phyloP scores from a whole-genome alignment of 768 basidiomycete species.

The Termitomyces eurrhizus region DNA sequence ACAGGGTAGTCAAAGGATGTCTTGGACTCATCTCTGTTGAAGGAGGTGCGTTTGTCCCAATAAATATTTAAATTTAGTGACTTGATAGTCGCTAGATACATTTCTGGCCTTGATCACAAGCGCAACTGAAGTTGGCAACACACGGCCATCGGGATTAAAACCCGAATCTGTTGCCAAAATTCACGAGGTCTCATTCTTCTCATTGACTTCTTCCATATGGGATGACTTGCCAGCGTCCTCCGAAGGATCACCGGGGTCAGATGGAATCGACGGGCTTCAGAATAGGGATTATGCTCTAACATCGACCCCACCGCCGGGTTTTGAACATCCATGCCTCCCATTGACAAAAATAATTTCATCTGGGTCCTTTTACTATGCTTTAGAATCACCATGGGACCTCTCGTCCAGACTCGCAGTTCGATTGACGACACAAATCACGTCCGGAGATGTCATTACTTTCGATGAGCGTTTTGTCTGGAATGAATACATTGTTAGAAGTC shows the following conservation, averaged over 20 bases:
- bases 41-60: constrained; percentile 43
- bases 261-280: constrained; percentile 44
- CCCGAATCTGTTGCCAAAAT: constrained; percentile 78
- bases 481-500: constrained; percentile 79
- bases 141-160: constrained; percentile 51
- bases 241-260: constrained; percentile 45
- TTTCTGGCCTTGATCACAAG: constrained; percentile 83
- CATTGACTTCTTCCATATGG: constrained; percentile 79
- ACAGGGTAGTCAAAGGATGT: constrained; percentile 74
- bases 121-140: constrained; percentile 72
- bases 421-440: constrained; percentile 44
- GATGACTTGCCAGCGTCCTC: constrained; percentile 67
- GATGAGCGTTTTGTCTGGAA: constrained; percentile 96
- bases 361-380: constrained; percentile 91
- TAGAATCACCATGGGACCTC: constrained; percentile 83
- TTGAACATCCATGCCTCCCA: constrained; percentile 88
- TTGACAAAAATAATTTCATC: constrained; percentile 89
- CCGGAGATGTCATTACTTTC: constrained; percentile 54
- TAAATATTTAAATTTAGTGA: not conserved
- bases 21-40: constrained; percentile 76
- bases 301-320: constrained; percentile 43
- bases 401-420: constrained; percentile 78
- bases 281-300: constrained; percentile 47
- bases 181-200: constrained; percentile 86
- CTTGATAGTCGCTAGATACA: constrained; percentile 49